A percentile compares a stretch with the other conserved stretches of the same genome.
phyloP scores from a whole-genome alignment of 2,329 filamentous ascomycete species.

The Akanthomyces lecanii region DNA sequence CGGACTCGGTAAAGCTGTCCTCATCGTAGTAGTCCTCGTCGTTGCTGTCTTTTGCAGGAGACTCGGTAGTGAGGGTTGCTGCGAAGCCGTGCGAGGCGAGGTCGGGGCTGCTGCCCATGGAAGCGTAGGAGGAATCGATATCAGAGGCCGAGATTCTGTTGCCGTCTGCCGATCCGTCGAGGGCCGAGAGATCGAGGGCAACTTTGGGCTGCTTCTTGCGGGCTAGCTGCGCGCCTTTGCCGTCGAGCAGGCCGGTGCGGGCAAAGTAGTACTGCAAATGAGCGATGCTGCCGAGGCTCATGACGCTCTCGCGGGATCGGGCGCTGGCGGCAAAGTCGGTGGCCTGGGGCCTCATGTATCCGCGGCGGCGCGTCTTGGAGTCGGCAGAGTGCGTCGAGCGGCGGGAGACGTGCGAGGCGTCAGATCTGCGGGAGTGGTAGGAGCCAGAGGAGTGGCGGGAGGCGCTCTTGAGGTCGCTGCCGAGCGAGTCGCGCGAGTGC shows the following conservation, averaged over 20 bases:
- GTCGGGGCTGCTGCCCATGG: conserved; percentile 57
- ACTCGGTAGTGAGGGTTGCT: conserved; percentile 38
- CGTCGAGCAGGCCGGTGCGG: conserved; percentile 85
- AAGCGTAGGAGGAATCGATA: conserved; percentile 56
- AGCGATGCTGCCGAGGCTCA: conserved; percentile 93
- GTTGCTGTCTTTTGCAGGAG: conserved; percentile 41
- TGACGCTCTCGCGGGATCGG: conserved; percentile 84
- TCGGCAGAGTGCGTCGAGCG: conserved; percentile 45
- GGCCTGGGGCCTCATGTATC: conserved; percentile 82
- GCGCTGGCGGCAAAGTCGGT: conserved; percentile 90
- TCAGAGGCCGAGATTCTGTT: conserved; percentile 44
- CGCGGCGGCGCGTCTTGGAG: conserved; percentile 55
- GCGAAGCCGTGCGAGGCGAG: conserved; percentile 38
- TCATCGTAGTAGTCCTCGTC: conserved; percentile 46
- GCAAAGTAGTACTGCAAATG: conserved; percentile 99
- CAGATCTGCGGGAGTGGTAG: conserved; percentile 43
- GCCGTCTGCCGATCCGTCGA: conserved; percentile 35
- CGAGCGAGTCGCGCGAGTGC: conserved; percentile 49
- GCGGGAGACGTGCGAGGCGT: conserved; percentile 37
- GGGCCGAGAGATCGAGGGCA: conserved; percentile 53
- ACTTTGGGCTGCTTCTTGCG: conserved; percentile 63
- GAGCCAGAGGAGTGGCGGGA: conserved; percentile 63
- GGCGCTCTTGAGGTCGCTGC: conserved; percentile 46
- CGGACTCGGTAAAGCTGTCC: conserved; percentile 57
- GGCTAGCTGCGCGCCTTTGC: conserved; percentile 82